Base-by-base conservation (phyloP, 495 filamentous ascomycete species). In the Aspergillus conjunctus region DNA sequence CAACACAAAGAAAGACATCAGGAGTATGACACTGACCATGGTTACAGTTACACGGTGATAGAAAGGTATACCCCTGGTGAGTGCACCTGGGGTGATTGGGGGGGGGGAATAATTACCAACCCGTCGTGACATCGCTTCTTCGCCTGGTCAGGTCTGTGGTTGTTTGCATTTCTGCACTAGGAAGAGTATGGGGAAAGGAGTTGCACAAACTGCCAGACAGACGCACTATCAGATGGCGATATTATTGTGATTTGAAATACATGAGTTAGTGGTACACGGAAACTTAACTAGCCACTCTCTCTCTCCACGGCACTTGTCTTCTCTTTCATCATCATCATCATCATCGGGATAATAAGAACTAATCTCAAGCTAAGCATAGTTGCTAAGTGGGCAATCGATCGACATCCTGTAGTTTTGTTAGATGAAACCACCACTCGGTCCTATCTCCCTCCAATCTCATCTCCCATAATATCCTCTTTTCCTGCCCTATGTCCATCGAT, bases 121-220 rank as follows among this genome's bases (percentile, higher is more conserved):
- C 26, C 5, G 26, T 26, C 26, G 26, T 26, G 26, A 5, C 26
- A 26, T 26, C 5, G 26, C 26, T 26, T 26, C 26, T 26, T 2
- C 26, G 5, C 26, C 26, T 26, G 26, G 26, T 26, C 5, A 26
- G 44, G 10, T 48, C 17, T 7, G 44, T 41, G 44, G 44, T 48
- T 48, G 44, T 48, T 48, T 48, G 44, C 44, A 48, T 48, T 17
- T 17, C 21, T 48, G 44, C 44, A 48, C 17, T 11, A 48, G 18
- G 44, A 48, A 22, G n/a, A 21, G 18, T 48, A 48, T 48, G 44
- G 44, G 44, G 44, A 48, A 48, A 48, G 44, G 44, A 48, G 44
- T 21, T 48, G 44, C 44, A 41, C 44, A 48, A 17, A 18, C 20
- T 48, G 44, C 9, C n/a, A 14, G 15, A 4, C 37, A 41, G 37